Conservation (phyloP, 108 stramenopile genomes). For the Cyclotella atomus region DNA sequence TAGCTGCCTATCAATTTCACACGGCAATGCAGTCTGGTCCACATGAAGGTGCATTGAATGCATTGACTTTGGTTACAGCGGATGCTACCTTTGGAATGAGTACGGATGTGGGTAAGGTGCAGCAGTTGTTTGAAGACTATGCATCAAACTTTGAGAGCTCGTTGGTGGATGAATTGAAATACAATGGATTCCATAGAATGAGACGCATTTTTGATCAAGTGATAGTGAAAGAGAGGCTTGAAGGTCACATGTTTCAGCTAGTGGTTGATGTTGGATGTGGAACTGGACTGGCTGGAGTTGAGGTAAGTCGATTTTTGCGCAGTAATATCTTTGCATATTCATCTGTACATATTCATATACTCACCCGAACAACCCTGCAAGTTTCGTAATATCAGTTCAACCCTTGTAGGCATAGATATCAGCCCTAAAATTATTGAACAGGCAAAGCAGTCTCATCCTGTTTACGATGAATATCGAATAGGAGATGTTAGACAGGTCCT, state of each 20-base stretch:
- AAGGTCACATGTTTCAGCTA: conserved; percentile 33
- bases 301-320: conserved; percentile 29
- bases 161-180: conserved; percentile 69
- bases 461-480: conserved; percentile 63
- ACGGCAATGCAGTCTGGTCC: conserved; percentile 59
- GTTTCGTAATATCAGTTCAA: conserved; percentile 72
- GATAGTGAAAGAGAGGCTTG: conserved; percentile 32
- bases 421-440: conserved; percentile 67
- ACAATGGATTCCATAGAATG: conserved; percentile 71
- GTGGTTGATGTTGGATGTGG: conserved; percentile 82
- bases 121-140: conserved; percentile 74
- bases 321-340: neutral
- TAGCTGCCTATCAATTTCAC: conserved; percentile 65
- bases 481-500: conserved; percentile 68
- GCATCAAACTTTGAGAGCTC: conserved; percentile 77
- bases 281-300: conserved; percentile 77
- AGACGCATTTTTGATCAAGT: conserved; percentile 67
- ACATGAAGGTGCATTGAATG: conserved; percentile 73
- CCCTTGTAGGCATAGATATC: conserved; percentile 73
- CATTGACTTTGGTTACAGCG: conserved; percentile 73
- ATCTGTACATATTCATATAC: no score
- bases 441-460: conserved; percentile 62
- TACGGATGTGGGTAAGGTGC: conserved; percentile 60
- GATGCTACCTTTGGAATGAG: conserved; percentile 84
- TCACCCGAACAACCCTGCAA: no score